Base-by-base conservation (phyloP, 1,284 basidiomycete species). In the Apiotrichum mycotoxinovorans region DNA sequence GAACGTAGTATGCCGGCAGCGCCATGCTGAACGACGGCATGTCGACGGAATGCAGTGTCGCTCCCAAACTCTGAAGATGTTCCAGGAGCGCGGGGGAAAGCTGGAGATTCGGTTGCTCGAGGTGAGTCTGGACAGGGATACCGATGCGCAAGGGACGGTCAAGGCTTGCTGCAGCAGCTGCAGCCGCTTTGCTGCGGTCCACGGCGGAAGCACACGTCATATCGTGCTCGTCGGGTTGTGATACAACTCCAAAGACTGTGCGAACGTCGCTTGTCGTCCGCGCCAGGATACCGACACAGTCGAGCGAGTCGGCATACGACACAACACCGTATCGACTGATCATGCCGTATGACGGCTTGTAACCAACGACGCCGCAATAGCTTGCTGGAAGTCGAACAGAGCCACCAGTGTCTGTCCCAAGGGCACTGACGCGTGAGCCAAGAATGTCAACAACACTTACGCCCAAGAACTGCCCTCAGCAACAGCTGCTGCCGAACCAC, bases 401-500 rank as follows among this genome's bases (percentile, higher is more conserved):
- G 0, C 95, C 96, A 8, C 95, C 96, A 0, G 96, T 98, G 71
- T 99, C 95, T 0, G 92, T 95, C 2, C 87, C 91, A 26, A 98
- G 75, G 0, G 95, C 91, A 40, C 92, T 94, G 55, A 30, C 30
- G 9, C 1, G 56, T 58, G 25, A 56, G 58, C 38, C 17, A 14
- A 23, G 25, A 18, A 9, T 37, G 27, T 34, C 14, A 27, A 62
- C 53, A 41, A 49, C 17, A 63, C 88, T 78, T 68, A 94, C 90
- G 84, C 87, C 71, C 85, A 81, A 66, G 88, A 91, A 76, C 89
- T 79, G 0, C 85, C 85, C 5, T 87, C 71, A 0, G 78, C 76
- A 0, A 81, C 80, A 4, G 79, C 79, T 0, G 76, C 79, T 0
- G 80, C 80, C 25, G 78, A 78, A 2, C 80, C 80, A 3, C 80